Evolutionary conservation across 164 flowering plant genomes (phyloP).

Genomic region (Hamamelis virginiana): DNA sequence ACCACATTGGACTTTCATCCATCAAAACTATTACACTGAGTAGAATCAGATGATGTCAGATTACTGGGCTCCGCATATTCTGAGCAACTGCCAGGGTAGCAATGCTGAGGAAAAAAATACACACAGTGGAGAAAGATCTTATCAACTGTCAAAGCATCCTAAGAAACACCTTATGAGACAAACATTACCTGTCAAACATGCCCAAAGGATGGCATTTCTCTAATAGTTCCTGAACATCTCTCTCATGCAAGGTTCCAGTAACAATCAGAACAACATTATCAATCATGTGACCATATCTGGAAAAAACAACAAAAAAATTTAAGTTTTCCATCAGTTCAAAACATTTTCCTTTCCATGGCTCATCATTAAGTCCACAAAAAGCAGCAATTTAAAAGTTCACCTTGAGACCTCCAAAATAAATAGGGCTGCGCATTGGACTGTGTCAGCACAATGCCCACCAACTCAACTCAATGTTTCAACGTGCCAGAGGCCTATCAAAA

Average conservation of each 20-base stretch:
- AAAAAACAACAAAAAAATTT: slow-evolving; percentile 10
- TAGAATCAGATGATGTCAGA: no score
- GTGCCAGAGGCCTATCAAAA: no score
- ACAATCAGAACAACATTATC: slow-evolving; percentile 99
- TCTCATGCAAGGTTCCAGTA: slow-evolving; percentile 98
- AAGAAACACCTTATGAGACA: no score
- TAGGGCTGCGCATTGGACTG: background rate
- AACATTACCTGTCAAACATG: no score
- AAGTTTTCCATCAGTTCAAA: slow-evolving; percentile 2
- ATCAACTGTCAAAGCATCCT: no score
- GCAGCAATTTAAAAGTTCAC: background rate
- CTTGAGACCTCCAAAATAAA: background rate
- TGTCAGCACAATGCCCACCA: background rate
- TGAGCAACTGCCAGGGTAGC: no score
- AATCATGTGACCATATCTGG: slow-evolving; percentile 99
- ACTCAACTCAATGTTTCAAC: no score
- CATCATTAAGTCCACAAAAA: background rate
- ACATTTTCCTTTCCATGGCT: background rate
- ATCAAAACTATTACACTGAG: no score
- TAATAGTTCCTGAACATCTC: slow-evolving; percentile 95
- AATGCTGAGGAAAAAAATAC: no score
- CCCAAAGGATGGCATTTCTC: slow-evolving; percentile 99
- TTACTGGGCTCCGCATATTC: no score
- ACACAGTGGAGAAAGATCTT: no score
- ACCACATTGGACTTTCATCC: no score